These are phyloP conservation scores for Kwoniella mangroviensis DNA, from an alignment of 768 basidiomycete species.

Conservation along the genomic window DNA sequence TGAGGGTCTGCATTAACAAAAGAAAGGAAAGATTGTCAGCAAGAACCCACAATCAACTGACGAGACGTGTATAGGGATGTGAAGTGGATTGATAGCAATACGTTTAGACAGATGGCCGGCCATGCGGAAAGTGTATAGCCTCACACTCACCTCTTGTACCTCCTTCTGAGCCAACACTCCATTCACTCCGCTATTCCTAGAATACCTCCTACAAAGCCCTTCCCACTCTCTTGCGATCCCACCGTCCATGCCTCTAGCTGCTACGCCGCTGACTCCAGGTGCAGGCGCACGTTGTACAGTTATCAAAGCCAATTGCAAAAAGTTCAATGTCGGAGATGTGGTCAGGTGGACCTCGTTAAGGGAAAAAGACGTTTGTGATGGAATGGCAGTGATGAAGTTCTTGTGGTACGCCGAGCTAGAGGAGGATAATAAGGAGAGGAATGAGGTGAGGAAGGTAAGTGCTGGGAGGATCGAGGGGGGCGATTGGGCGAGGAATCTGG, in stretches of 20 bases:
- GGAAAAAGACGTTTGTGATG: slow-evolving; percentile 35
- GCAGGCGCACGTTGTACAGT: slow-evolving; percentile 73
- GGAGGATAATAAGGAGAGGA: slow-evolving; percentile 68
- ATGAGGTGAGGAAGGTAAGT: slow-evolving; percentile 85
- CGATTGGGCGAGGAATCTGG: slow-evolving; percentile 65
- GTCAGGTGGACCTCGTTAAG: slow-evolving; percentile 71
- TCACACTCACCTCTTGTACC: slow-evolving; percentile 54
- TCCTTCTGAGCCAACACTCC: slow-evolving; percentile 60
- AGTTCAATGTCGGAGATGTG: slow-evolving; percentile 77
- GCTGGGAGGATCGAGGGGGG: slow-evolving; percentile 92
- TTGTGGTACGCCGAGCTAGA: slow-evolving; percentile 49
- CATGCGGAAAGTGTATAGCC: background rate
- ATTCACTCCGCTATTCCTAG: slow-evolving; percentile 70
- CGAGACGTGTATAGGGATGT: background rate
- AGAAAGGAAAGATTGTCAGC: background rate
- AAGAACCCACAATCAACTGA: background rate
- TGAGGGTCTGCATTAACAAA: slow-evolving; percentile 33
- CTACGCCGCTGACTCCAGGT: slow-evolving; percentile 70
- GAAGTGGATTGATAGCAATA: background rate
- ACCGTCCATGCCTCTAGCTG: slow-evolving; percentile 75
- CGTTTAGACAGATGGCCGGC: slow-evolving; percentile 1
- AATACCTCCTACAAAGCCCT: slow-evolving; percentile 80
- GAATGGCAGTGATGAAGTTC: slow-evolving; percentile 56
- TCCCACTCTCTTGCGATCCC: slow-evolving; percentile 67
- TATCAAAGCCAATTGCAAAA: slow-evolving; percentile 82